Base-by-base conservation (phyloP, 768 basidiomycete genomes). In the Boletus sp. region DNA sequence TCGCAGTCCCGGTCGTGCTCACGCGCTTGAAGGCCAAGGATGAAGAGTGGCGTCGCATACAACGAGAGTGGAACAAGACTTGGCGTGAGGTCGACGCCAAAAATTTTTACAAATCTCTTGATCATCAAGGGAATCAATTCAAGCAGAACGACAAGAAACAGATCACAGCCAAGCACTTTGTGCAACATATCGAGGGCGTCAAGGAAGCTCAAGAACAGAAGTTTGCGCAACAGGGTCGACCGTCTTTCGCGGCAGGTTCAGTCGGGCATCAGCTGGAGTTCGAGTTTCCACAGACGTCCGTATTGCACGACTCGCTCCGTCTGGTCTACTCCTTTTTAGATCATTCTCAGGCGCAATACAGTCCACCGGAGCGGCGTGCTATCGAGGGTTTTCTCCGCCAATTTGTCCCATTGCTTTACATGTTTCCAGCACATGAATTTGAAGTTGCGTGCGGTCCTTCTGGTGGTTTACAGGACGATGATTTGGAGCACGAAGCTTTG, bases 41-140 rank as follows among this genome's bases (percentile, higher is more conserved):
- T 69, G 95, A 97, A 56, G 97, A 99, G 68, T 99, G 97, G 97
- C 85, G 92, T 65, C 81, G 91, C 32, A 85, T 89, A 29, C 91
- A 94, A 70, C 81, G 96, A 29, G 95, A 98, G 71, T 98, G 93
- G 93, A 92, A 88, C 73, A 83, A 89, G 56, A 95, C 93, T 15
- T 98, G 97, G 97, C 81, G 93, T 47, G 96, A 98, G 69, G 89
- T 95, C 46, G 93, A 99, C 64, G 87, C 88, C 52, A 94, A 93
- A 75, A 98, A 98, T 75, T 98, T 95, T 69, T 96, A 97, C 84
- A 98, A 96, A 74, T 88, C 89, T 30, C 84, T 98, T 47, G 97
- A 99, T 68, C 93, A 97, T 66, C 95, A 97, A 70, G 95, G 93
- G 17, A 90, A 91, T 70, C 84, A 80, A 55, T 97, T 96, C 84